Evolutionary conservation across 352 stramenopile species (phyloP).

Genomic region (Phytophthora sp.): DNA sequence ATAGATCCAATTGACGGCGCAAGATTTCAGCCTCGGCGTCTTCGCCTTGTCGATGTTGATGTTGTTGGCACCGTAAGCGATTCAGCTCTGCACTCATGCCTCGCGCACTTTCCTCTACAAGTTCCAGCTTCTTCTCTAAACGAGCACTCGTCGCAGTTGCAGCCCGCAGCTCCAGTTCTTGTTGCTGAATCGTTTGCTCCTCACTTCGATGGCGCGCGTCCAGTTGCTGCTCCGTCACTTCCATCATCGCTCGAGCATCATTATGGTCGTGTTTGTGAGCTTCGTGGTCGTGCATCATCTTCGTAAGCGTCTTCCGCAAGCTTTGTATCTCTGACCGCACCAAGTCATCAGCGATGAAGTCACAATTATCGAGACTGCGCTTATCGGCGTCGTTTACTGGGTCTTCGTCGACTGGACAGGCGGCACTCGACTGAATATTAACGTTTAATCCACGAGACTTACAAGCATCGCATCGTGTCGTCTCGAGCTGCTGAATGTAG

Average conservation of each 20-base stretch:
- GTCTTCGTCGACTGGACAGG: neutral
- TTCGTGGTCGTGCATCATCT: constrained; percentile 48
- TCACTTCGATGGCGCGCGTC: constrained; percentile 36
- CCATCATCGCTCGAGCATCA: constrained; percentile 25
- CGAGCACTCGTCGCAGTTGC: constrained; percentile 21
- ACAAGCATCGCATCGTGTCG: constrained; percentile 22
- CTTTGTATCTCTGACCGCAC: constrained; percentile 60
- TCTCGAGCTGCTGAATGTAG: constrained; percentile 65
- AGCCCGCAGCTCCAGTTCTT: constrained; percentile 41
- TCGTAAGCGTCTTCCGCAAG: constrained; percentile 45
- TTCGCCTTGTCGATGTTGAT: constrained; percentile 31
- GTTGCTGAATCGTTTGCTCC: constrained; percentile 39
- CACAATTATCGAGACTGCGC: neutral
- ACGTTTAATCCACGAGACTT: constrained; percentile 1
- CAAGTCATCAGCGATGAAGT: constrained; percentile 41
- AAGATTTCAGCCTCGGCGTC: constrained; percentile 67
- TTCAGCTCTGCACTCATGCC: constrained; percentile 27
- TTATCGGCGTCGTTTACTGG: neutral
- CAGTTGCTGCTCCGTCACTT: constrained; percentile 33
- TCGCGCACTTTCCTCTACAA: constrained; percentile 31
- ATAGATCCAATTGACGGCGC: constrained; percentile 39
- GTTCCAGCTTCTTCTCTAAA: constrained; percentile 34
- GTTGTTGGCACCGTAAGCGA: constrained; percentile 26
- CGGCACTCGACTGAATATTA: constrained; percentile 1
- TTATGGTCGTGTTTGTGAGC: constrained; percentile 38